A percentile compares a stretch with the other conserved stretches of the same genome.
Conservation (phyloP, 352 stramenopile species). For the Hyaloperonospora brassicae region DNA sequence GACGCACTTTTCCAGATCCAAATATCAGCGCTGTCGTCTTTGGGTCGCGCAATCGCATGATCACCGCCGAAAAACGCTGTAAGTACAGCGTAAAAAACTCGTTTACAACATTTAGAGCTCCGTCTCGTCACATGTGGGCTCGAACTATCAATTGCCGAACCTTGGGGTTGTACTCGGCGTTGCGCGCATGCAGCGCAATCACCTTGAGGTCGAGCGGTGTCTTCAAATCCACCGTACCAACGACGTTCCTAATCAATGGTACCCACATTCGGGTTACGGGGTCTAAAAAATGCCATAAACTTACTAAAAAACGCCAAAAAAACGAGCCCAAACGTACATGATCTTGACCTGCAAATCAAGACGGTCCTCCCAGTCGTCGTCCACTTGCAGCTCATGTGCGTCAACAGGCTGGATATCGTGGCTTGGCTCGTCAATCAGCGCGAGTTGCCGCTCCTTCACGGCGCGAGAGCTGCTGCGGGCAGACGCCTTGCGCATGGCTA, state of each 20-base stretch:
- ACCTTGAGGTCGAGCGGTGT: slow-evolving; percentile 94
- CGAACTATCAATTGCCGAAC: slow-evolving; percentile 19
- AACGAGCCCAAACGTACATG: slow-evolving; percentile 35
- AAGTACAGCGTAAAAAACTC: background rate
- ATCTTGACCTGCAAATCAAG: slow-evolving; percentile 77
- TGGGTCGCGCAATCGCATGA: slow-evolving; percentile 93
- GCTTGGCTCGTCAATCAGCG: slow-evolving; percentile 40
- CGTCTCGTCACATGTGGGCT: background rate
- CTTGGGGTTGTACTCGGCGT: slow-evolving; percentile 99
- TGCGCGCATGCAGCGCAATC: slow-evolving; percentile 94
- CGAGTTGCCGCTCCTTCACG: slow-evolving; percentile 69
- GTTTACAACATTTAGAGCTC: background rate
- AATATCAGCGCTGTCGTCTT: slow-evolving; percentile 98
- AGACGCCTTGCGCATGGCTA: slow-evolving; percentile 15
- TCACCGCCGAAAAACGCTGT: slow-evolving; percentile 93
- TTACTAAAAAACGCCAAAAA: background rate
- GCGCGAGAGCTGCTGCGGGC: slow-evolving; percentile 34
- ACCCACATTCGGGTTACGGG: background rate
- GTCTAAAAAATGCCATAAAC: background rate
- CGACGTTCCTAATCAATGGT: slow-evolving; percentile 79
- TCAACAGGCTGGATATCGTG: slow-evolving; percentile 36
- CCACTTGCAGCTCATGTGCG: slow-evolving; percentile 55
- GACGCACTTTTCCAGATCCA: slow-evolving; percentile 88
- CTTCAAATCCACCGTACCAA: slow-evolving; percentile 93
- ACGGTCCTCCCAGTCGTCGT: slow-evolving; percentile 76